Evolutionary conservation across 2,329 filamentous ascomycete species (phyloP).

Genomic region (Pseudogymnoascus sp.): DNA sequence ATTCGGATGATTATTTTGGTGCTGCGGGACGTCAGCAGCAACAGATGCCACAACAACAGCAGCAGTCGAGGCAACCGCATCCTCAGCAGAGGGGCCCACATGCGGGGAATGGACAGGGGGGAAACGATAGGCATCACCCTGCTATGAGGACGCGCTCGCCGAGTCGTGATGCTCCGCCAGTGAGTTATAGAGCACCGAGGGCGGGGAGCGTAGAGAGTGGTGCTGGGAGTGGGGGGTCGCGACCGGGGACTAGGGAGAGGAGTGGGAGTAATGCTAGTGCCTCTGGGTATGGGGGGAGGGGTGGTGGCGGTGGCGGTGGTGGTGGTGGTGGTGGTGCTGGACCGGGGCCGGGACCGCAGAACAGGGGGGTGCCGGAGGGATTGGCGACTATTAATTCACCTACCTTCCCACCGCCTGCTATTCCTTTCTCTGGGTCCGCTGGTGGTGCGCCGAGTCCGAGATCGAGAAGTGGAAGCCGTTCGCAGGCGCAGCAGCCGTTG

Average conservation of each 20-base stretch:
- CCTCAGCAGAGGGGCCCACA: background rate
- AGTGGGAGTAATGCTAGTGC: background rate
- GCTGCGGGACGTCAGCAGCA: background rate
- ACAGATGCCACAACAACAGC: background rate
- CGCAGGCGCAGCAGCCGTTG: conserved; percentile 19
- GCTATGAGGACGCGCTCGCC: background rate
- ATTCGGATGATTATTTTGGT: background rate
- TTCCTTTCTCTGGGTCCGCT: conserved; percentile 9
- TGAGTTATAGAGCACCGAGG: background rate
- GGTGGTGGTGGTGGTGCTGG: background rate
- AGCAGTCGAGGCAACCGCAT: background rate
- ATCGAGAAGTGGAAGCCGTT: conserved; percentile 23
- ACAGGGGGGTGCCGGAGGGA: conserved; percentile 1
- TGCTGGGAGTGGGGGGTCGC: background rate
- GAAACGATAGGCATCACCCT: background rate
- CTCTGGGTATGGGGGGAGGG: background rate
- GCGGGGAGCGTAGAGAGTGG: background rate
- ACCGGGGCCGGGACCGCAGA: background rate
- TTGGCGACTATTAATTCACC: conserved; percentile 20
- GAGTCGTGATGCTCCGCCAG: background rate
- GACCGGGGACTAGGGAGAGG: background rate
- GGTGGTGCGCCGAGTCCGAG: conserved; percentile 1
- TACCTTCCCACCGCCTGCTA: conserved; percentile 17
- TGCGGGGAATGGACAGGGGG: background rate
- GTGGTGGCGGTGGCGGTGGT: background rate